Base-by-base conservation (phyloP, 1,284 basidiomycete genomes). In the Malassezia globosa region DNA sequence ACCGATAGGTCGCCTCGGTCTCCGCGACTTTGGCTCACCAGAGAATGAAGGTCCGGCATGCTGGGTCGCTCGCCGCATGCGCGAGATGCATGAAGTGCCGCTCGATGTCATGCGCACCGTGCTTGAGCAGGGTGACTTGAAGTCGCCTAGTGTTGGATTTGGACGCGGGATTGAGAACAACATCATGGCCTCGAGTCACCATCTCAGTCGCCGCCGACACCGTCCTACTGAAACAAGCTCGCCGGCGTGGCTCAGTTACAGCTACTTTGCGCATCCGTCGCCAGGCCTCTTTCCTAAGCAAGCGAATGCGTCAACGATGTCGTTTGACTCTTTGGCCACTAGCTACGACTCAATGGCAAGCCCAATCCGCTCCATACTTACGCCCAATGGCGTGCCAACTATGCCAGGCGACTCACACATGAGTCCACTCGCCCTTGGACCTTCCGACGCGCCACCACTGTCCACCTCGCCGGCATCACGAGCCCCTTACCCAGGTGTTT, bases 1-100 rank as follows among this genome's bases (percentile, higher is more conserved):
- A 14, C 55, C 66, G 22, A 63, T 69, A 49, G 43, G 65, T 27
- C 58, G 57, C 39, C 60, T 58, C 7, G 66, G 63, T 10, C 60
- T 69, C 51, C 43, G 67, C 10, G 64, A 68, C 33, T 53, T 69
- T 26, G 62, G 64, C 10, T 52, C 60, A 11, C 54, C 54, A 0
- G 58, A 59, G n/a, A 43, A 37, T 8, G 66, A 70, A 39, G 66
- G 67, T 13, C 45, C 46, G 10, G 61, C 66, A 2, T 63, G 66
- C 21, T 69, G 67, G 67, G 63, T 66, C 2, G 67, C 67, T 14
- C 57, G 67, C 13, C 56, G 67, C 19, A 70, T 70, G 67, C 60
- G 65, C 25, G 64, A 70, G 53, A 55, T 70, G 11, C 67, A 70
- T 44, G 66, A 67, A 19, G 67, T 70, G 14, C 67, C 67, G 13